Evolutionary conservation across 495 filamentous ascomycete species (phyloP), one percentile per base, ranked within the genome.

Genomic region (Xylaria acuta): DNA sequence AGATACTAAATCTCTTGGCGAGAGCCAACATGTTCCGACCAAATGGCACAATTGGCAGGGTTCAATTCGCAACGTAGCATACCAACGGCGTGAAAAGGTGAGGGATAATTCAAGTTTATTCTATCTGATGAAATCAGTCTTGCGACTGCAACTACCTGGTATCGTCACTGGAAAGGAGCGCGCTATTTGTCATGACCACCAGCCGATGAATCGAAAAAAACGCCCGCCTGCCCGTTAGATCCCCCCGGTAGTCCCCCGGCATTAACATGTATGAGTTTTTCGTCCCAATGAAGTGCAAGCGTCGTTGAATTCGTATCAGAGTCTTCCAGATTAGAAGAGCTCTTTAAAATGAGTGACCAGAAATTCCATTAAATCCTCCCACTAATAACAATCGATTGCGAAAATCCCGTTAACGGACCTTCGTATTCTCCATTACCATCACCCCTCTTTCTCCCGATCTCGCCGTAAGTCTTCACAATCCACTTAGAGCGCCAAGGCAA

Each of bases 401-500:
- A 40, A 49, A 38, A 18, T 12, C 47, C 22, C 49, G 1, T 12
- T 38, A 22, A 40, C 30, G 40, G 64, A 51, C 41, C 45, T 34
- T 8, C 1, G 2, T 53, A 53, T 53, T 45, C 62, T 47, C 69
- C 27, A 4, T 2, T 25, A 9, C 2, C 34, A 64, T 56, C 60
- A 70, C 56, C 71, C 58, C n/a, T 70, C 32, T 38, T 36, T 67
- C 36, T 47, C 38, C 25, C 9, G 1, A 43, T 27, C 32, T 65
- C 36, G 1, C 11, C 49, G 3, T 25, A 41, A 32, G 3, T 41
- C 32, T 63, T 27, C 32, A 25, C 11, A 16, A 64, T 72, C 53
- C 30, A 62, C 51, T 80, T 75, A 82, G 64, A 82, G 75, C 59
- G 78, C 73, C 40, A 81, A 36, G 36, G 73, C 80, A 49, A 76